A percentile compares a stretch with the other conserved stretches of the same genome.
Conservation (phyloP, 2,329 filamentous ascomycete species). For the Grosmannia huntii region DNA sequence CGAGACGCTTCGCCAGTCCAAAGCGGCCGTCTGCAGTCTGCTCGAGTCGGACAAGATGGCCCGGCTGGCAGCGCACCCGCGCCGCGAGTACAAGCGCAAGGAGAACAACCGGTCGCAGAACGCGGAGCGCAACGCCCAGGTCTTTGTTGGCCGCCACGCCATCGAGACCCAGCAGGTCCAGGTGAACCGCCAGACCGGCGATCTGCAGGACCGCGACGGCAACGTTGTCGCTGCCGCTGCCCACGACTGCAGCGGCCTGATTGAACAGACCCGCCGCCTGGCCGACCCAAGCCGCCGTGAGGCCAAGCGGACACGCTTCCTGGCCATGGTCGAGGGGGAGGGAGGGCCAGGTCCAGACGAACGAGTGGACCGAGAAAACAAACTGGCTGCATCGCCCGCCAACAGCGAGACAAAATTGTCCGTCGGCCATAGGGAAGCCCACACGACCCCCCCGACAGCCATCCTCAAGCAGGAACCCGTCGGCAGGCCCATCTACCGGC, state of each 20-base stretch:
- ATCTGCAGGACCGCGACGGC: conserved; percentile 11
- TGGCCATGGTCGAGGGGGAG: not conserved
- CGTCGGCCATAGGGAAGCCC: too few relatives aligned
- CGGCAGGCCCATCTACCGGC: too few relatives aligned
- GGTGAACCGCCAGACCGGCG: conserved; percentile 3
- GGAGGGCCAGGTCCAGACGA: too few relatives aligned
- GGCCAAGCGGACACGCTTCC: not conserved
- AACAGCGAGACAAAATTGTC: too few relatives aligned
- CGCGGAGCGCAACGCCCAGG: conserved; percentile 12
- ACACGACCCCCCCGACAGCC: too few relatives aligned
- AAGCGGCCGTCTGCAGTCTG: conserved; percentile 13
- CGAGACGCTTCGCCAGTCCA: conserved; percentile 9
- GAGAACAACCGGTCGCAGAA: conserved; percentile 13
- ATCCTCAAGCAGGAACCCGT: too few relatives aligned
- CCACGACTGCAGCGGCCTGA: conserved; percentile 6
- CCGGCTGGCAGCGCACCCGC: conserved; percentile 11
- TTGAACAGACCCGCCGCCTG: conserved; percentile 10
- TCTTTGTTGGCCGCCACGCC: conserved; percentile 11
- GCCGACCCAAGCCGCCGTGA: conserved; percentile 1
- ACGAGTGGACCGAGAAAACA: too few relatives aligned
- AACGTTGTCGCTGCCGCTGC: conserved; percentile 7
- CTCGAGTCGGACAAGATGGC: conserved; percentile 11
- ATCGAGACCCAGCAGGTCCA: conserved; percentile 8
- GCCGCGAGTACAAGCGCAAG: conserved; percentile 12
- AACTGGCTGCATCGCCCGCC: not conserved